Conservation (phyloP, 2,329 filamentous ascomycete species). For the Aspergillus viridinutans region DNA sequence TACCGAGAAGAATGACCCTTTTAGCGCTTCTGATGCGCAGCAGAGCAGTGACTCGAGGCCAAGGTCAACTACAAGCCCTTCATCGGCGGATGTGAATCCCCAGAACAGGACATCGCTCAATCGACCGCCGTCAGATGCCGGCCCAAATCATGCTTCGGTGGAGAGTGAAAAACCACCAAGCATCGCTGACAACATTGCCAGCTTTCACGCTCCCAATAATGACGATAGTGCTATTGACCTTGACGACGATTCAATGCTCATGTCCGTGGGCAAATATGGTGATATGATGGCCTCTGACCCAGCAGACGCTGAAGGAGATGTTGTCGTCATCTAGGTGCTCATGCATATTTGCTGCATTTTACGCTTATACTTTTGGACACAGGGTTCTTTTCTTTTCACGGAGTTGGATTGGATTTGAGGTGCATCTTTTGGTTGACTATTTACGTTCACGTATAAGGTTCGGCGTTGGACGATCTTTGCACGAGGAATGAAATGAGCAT, state of each 20-base stretch:
- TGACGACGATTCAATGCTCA: slow-evolving; percentile 41
- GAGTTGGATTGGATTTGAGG: slow-evolving; percentile 29
- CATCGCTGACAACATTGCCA: slow-evolving; percentile 40
- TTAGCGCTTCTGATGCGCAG: slow-evolving; percentile 15
- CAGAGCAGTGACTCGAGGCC: slow-evolving; percentile 12
- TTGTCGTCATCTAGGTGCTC: slow-evolving; percentile 39
- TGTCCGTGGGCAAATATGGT: slow-evolving; percentile 42
- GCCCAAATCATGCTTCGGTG: slow-evolving; percentile 16
- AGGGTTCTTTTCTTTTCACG: slow-evolving; percentile 19
- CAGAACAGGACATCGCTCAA: slow-evolving; percentile 15
- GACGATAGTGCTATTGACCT: slow-evolving; percentile 76
- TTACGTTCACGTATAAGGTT: slow-evolving; percentile 16
- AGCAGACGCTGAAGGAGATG: slow-evolving; percentile 43
- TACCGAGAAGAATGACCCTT: slow-evolving; percentile 11
- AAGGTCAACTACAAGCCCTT: slow-evolving; percentile 16
- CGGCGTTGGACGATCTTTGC: slow-evolving; percentile 27
- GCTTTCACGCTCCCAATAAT: slow-evolving; percentile 38
- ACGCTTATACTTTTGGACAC: slow-evolving; percentile 14
- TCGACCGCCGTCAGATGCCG: slow-evolving; percentile 12
- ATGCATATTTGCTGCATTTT: slow-evolving; percentile 10
- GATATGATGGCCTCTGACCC: slow-evolving; percentile 45
- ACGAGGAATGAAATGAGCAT: slow-evolving; percentile 30
- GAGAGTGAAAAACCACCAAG: slow-evolving; percentile 43
- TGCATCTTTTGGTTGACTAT: slow-evolving; percentile 23
- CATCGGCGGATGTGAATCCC: slow-evolving; percentile 12